phyloP scores from a whole-genome alignment of 2,329 filamentous ascomycete genomes.

The Orbilia brochopaga region DNA sequence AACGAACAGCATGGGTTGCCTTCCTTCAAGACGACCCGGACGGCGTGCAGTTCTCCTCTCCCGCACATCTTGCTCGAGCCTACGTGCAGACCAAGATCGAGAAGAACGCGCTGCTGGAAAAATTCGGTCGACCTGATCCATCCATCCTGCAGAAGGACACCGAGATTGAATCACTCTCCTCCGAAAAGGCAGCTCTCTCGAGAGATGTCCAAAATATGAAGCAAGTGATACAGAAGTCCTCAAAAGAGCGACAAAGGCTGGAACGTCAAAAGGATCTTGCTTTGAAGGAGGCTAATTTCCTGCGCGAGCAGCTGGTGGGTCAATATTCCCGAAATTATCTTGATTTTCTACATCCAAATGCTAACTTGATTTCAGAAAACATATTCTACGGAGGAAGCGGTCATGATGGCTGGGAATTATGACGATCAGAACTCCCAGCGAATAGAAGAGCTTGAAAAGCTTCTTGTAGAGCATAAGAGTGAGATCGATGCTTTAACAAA shows the following conservation, averaged over 20 bases:
- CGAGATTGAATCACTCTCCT: constrained; percentile 73
- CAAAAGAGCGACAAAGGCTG: constrained; percentile 74
- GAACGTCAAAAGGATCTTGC: constrained; percentile 86
- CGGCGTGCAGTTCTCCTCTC: constrained; percentile 78
- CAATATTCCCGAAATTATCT: background rate
- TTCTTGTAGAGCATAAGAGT: constrained; percentile 82
- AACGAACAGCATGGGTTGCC: constrained; percentile 82
- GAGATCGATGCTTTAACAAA: constrained; percentile 77
- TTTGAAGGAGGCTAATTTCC: constrained; percentile 89
- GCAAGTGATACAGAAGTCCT: constrained; percentile 62
- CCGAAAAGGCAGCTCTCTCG: constrained; percentile 68
- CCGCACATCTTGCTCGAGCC: constrained; percentile 83
- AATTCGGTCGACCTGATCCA: constrained; percentile 76
- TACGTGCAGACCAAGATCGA: constrained; percentile 82
- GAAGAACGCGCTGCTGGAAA: constrained; percentile 78
- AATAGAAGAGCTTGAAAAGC: constrained; percentile 79
- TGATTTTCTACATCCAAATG: constrained; percentile 8
- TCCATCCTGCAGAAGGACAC: constrained; percentile 79
- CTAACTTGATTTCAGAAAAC: constrained; percentile 47
- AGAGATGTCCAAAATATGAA: constrained; percentile 75
- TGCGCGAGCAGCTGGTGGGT: constrained; percentile 76
- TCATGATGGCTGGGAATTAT: constrained; percentile 78
- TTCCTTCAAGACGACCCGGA: constrained; percentile 76
- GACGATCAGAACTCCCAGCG: constrained; percentile 77
- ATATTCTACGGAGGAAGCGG: constrained; percentile 83